Percentiles rank a stretch among this genome's conserved stretches.
These are phyloP conservation scores for Teratosphaeria gauchensis DNA, from an alignment of 2,329 filamentous ascomycete species.

Conservation along the genomic window DNA sequence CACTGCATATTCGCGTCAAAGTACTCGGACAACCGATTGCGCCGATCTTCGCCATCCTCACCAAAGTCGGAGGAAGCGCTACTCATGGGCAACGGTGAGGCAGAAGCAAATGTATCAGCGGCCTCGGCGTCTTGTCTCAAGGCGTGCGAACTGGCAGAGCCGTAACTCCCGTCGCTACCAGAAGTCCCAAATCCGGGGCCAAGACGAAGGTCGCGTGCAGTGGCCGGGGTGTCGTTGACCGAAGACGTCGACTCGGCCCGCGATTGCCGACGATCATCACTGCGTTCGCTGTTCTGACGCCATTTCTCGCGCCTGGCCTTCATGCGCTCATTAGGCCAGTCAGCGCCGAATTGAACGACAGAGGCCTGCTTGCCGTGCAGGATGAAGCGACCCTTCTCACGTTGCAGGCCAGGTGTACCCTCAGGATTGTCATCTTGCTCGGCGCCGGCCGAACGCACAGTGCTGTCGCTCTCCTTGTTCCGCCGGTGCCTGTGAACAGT, in stretches of 20 bases:
- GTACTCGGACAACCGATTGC: not conserved
- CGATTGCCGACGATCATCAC: not conserved
- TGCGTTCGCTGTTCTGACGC: constrained; percentile 1
- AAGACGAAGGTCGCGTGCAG: not conserved
- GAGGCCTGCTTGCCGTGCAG: constrained; percentile 97
- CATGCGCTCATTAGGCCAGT: constrained; percentile 56
- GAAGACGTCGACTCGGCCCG: not conserved
- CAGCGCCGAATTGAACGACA: constrained; percentile 90
- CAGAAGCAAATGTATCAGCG: constrained; percentile 12
- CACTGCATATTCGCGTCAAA: constrained; percentile 3
- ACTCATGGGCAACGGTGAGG: not conserved
- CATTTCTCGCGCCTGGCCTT: constrained; percentile 22
- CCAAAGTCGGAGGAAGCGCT: not conserved
- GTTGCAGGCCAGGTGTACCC: constrained; percentile 58
- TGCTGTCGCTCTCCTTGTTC: constrained; percentile 62
- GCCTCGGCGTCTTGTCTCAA: constrained; percentile 19
- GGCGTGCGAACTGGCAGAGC: constrained; percentile 10
- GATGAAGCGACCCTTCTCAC: constrained; percentile 81
- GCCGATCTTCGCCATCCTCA: not conserved
- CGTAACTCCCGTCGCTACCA: constrained; percentile 7
- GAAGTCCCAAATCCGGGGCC: not conserved
- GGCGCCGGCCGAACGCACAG: constrained; percentile 40
- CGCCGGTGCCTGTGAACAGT: constrained; percentile 61
- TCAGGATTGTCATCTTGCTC: constrained; percentile 16
- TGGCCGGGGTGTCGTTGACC: not conserved